Evolutionary conservation across 2,329 filamentous ascomycete genomes (phyloP), one percentile per base, ranked within the genome.

Genomic region (Aspergillus flavus): DNA sequence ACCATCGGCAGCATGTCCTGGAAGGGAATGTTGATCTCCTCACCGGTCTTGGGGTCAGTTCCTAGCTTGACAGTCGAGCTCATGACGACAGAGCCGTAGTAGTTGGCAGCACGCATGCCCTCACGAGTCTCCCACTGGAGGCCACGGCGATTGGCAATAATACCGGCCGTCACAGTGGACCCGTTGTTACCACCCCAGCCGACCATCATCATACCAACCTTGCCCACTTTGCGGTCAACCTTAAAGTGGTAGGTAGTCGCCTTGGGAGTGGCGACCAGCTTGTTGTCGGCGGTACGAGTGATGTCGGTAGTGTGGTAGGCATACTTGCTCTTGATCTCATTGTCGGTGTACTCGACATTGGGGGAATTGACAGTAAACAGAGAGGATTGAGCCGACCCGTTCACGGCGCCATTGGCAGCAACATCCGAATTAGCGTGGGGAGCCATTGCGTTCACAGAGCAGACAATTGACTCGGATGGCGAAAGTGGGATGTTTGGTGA

Each of bases 101-200:
- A 99, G 83, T 99, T 99, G 81, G 95, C 91, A 68, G 87, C 84
- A 68, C 89, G 92, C 70, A 87, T 83, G 59, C 94, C 94, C 80
- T 97, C 93, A 75, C 94, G 94, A 73, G 95, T 98, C 68, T 97
- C 92, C 95, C 95, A 99, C 66, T 85, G 84, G 63, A 98, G 87
- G 63, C 88, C 86, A 72, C 90, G 91, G 77, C 92, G 91, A 83
- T 99, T 99, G 81, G 94, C 95, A 77, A 99, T 87, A 81, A 99
- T 96, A 79, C 94, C 95, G 66, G 95, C 95, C 64, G 95, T 98
- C 66, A 99, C 93, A 63, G 95, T 99, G 69, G 93, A 93, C 69
- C 95, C 95, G 78, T 99, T 99, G 88, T 99, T 99, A 76, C 95
- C 95, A 81, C 95, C 95, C 89, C 91, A 94, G 68, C 95, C 95